Conservation (phyloP, 2,329 filamentous ascomycete species). For the Canariomyces notabilis region DNA sequence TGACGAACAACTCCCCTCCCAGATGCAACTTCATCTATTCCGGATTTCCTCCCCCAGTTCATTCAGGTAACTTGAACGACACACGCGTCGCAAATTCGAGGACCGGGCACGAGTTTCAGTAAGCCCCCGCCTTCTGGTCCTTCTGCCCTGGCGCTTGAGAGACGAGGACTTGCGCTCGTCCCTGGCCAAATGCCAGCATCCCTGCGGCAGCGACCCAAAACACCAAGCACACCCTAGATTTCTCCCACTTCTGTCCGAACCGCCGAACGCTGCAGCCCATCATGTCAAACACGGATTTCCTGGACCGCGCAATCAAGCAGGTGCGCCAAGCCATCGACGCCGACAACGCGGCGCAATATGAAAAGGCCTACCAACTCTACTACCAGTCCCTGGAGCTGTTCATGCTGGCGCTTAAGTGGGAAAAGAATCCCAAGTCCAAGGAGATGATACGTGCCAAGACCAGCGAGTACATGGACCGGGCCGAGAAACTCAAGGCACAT, state of each 20-base stretch:
- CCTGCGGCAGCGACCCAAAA: slow-evolving; percentile 1
- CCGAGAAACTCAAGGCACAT: slow-evolving; percentile 95
- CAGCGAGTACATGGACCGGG: slow-evolving; percentile 95
- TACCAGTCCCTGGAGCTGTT: slow-evolving; percentile 95
- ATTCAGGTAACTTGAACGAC: background rate
- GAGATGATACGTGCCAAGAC: slow-evolving; percentile 96
- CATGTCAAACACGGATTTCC: slow-evolving; percentile 96
- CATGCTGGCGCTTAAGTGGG: slow-evolving; percentile 98
- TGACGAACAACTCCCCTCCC: slow-evolving; percentile 6
- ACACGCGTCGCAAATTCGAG: background rate
- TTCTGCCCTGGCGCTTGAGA: too few relatives aligned
- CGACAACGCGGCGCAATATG: slow-evolving; percentile 93
- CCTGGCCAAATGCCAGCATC: background rate
- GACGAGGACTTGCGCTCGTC: too few relatives aligned
- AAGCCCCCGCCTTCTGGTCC: background rate
- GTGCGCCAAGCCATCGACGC: slow-evolving; percentile 97
- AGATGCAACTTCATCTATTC: background rate
- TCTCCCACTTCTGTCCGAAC: too few relatives aligned
- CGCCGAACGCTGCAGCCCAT: slow-evolving; percentile 27
- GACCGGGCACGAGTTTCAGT: background rate
- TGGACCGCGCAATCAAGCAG: slow-evolving; percentile 91
- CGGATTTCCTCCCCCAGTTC: too few relatives aligned
- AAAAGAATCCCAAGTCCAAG: slow-evolving; percentile 96
- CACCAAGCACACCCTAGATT: slow-evolving; percentile 1
- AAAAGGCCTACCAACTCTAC: slow-evolving; percentile 94